A percentile compares a stretch with the other conserved stretches of the same genome.
phyloP scores from a whole-genome alignment of 2,329 filamentous ascomycete species.

The Aspergillus hiratsukae region DNA sequence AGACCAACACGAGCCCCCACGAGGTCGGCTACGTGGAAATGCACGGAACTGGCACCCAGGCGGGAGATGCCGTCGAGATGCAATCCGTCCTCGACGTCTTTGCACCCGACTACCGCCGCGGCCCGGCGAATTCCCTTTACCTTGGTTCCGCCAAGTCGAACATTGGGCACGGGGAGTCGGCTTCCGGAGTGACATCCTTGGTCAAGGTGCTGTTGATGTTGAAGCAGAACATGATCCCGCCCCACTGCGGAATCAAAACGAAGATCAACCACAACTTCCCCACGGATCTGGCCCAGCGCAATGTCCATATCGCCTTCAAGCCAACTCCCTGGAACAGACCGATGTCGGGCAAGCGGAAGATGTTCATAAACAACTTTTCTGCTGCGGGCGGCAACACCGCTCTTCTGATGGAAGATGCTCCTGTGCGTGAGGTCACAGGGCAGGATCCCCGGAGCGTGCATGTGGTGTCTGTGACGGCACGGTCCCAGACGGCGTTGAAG shows the following conservation, averaged over 20 bases:
- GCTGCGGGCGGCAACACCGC: slow-evolving; percentile 67
- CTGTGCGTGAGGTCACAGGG: slow-evolving; percentile 27
- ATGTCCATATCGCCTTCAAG: slow-evolving; percentile 42
- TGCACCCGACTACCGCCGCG: slow-evolving; percentile 25
- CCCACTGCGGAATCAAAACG: slow-evolving; percentile 63
- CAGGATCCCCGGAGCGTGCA: slow-evolving; percentile 52
- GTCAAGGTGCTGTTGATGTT: slow-evolving; percentile 64
- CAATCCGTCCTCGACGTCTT: slow-evolving; percentile 32
- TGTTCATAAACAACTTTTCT: slow-evolving; percentile 61
- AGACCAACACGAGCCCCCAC: slow-evolving; percentile 33
- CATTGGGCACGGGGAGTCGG: slow-evolving; percentile 44
- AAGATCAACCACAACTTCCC: slow-evolving; percentile 33
- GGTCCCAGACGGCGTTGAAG: slow-evolving; percentile 40
- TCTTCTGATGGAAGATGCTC: slow-evolving; percentile 58
- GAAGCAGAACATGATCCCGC: slow-evolving; percentile 59
- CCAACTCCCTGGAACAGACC: slow-evolving; percentile 30
- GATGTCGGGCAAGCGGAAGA: slow-evolving; percentile 30
- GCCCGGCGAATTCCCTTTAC: slow-evolving; percentile 29
- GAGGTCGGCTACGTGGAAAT: slow-evolving; percentile 36
- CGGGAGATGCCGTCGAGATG: slow-evolving; percentile 35
- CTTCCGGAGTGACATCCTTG: slow-evolving; percentile 38
- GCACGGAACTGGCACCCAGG: slow-evolving; percentile 37
- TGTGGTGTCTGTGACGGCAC: slow-evolving; percentile 55
- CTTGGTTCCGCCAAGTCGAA: slow-evolving; percentile 35
- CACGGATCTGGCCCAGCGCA: slow-evolving; percentile 29